Base-by-base conservation (phyloP, 306 rosid species). In the Inga laurina region DNA sequence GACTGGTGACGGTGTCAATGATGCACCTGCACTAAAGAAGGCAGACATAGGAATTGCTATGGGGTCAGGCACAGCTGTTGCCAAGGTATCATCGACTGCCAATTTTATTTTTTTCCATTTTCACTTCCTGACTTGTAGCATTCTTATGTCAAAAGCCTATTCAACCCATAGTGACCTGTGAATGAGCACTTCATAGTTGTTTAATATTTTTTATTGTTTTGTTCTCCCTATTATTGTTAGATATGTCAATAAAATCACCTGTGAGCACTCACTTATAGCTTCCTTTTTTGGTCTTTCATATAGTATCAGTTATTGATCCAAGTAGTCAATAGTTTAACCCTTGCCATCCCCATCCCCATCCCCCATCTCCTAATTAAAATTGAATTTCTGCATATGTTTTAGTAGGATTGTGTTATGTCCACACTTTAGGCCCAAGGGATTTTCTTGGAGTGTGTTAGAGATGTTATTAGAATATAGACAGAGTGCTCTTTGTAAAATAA, bases 1-100 rank as follows among this genome's bases (percentile, higher is more conserved):
- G 99, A 96, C 99, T 41, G 99, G 99, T 76, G 99, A 96, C 35
- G 99, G 99, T 59, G 99, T 96, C 88, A 96, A 96, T 81, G 99
- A 96, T 85, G 99, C 99, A 72, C 99, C 99, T 72, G 99, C 99
- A 43, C 87, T 96, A 51, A 96, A 96, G 85, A 93, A 91, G 87
- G 98, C 99, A n/a, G 97, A 96, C 81, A 96, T 96, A 54, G 99
- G 99, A 84, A 92, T 96, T 83, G 97, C 98, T 83, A 96, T 96
- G 99, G 99, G 99, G 78, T 96, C 99, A 37, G 99, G 99, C 79
- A 96, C 99, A 83, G 97, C 98, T 65, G 99, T 96, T 84, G 97
- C 99, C 57, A 96, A 96, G 99, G 99, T 95, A 82, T 84, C 57
- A 64, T 81, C 69, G 39, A 82, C 48, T 59, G 69, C 72, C 41